phyloP scores from a whole-genome alignment of 129 eudicot species.

The Pulicaria dysenterica region DNA sequence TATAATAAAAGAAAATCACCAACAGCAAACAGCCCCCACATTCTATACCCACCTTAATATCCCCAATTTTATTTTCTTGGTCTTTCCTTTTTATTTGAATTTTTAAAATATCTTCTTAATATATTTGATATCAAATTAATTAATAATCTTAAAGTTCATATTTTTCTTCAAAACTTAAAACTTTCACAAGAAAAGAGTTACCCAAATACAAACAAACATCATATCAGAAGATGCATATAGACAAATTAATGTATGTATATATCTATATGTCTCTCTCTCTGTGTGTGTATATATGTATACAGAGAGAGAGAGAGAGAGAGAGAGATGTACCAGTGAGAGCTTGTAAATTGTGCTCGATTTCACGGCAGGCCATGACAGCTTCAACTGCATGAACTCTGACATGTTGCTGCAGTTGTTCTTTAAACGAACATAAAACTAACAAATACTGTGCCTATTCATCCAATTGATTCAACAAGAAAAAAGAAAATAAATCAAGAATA shows the following conservation, averaged over 20 bases:
- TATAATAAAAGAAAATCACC: neutral
- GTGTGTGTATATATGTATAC: neutral
- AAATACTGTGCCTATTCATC: slow-evolving; percentile 75
- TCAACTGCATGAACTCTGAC: slow-evolving; percentile 98
- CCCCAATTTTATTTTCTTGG: slow-evolving; percentile 23
- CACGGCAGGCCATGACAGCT: slow-evolving; percentile 98
- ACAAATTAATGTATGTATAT: neutral
- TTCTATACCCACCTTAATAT: slow-evolving; percentile 59
- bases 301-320: neutral
- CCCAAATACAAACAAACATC: slow-evolving; percentile 22
- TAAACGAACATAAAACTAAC: slow-evolving; percentile 83
- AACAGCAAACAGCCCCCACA: slow-evolving; percentile 43
- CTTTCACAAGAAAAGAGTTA: neutral
- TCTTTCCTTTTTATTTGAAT: slow-evolving; percentile 32
- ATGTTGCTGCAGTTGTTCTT: slow-evolving; percentile 96
- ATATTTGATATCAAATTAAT: neutral
- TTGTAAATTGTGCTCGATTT: slow-evolving; percentile 83
- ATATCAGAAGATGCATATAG: neutral
- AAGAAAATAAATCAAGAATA: neutral
- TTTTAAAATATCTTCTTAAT: neutral
- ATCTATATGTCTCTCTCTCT: too few species aligned
- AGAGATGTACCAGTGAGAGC: slow-evolving; percentile 65
- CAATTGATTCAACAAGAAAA: slow-evolving; percentile 1
- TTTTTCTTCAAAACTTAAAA: neutral
- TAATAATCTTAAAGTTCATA: neutral